Evolutionary conservation across 192 early-diverging fungal genomes (phyloP).

Genomic region (Gaertneriomyces sp.): DNA sequence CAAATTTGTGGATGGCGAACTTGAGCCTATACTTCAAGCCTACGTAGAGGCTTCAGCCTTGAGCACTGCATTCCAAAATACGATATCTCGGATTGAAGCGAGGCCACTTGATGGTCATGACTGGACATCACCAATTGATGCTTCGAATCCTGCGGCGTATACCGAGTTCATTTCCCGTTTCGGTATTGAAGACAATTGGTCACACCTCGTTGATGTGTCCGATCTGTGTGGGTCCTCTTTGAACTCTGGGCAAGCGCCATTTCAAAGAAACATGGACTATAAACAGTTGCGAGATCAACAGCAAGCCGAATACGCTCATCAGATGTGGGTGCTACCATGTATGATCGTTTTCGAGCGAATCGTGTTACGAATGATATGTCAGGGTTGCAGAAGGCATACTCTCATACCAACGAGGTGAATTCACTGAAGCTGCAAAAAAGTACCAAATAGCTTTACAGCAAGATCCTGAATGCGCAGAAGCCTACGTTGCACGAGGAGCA

Average conservation of each 20-base stretch:
- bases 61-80: neutral
- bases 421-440: constrained; percentile 8
- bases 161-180: constrained; percentile 1
- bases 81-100: too few relatives aligned
- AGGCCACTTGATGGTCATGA: too few relatives aligned
- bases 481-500: constrained; percentile 21
- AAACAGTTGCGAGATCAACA: constrained; percentile 3
- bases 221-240: neutral
- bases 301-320: constrained; percentile 12
- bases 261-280: neutral
- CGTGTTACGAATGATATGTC: neutral
- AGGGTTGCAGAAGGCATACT: constrained; percentile 22
- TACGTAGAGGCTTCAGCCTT: neutral
- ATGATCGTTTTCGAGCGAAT: neutral
- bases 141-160: neutral
- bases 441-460: constrained; percentile 15
- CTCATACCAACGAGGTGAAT: constrained; percentile 6
- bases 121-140: neutral
- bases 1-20: neutral
- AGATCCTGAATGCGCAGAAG: constrained; percentile 21
- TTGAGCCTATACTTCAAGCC: neutral
- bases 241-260: neutral
- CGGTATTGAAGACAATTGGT: neutral
- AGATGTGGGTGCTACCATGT: constrained; percentile 5
- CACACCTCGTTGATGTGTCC: constrained; percentile 6